Percentiles rank a stretch among this genome's conserved stretches.
These are phyloP conservation scores for Teunomyces funiuensis DNA, from an alignment of 805 yeast genomes.

Conservation along the genomic window DNA sequence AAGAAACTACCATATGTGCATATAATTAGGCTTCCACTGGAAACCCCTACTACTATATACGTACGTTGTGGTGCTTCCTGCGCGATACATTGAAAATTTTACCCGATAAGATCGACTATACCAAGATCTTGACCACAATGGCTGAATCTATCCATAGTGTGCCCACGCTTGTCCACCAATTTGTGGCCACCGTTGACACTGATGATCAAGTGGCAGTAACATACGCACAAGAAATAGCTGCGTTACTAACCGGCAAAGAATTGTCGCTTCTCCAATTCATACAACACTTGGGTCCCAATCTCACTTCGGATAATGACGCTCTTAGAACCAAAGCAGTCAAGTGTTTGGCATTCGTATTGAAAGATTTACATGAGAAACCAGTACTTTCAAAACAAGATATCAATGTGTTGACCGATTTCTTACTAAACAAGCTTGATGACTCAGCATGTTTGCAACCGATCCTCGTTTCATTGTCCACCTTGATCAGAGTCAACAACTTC, in stretches of 20 bases:
- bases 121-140: background rate
- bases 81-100: too few species aligned
- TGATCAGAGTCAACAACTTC: conserved; percentile 55
- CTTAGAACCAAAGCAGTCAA: conserved; percentile 48
- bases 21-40: too few species aligned
- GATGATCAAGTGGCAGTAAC: conserved; percentile 18
- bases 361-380: conserved; percentile 18
- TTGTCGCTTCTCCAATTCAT: conserved; percentile 53
- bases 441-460: conserved; percentile 51
- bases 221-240: conserved; percentile 24
- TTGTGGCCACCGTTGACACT: conserved; percentile 29
- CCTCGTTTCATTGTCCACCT: conserved; percentile 51
- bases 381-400: conserved; percentile 45
- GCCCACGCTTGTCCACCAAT: conserved; percentile 36
- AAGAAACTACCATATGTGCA: too few species aligned
- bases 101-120: conserved; percentile 2
- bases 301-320: conserved; percentile 58
- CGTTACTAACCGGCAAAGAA: conserved; percentile 18
- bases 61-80: too few species aligned
- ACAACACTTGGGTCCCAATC: conserved; percentile 55
- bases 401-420: conserved; percentile 54
- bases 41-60: too few species aligned
- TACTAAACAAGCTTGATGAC: conserved; percentile 67
- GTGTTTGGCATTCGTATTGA: conserved; percentile 41
- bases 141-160: conserved; percentile 16